Percentiles rank a stretch among this genome's conserved stretches.
Conservation (phyloP, 768 basidiomycete species). For the Psilocybe sp. region DNA sequence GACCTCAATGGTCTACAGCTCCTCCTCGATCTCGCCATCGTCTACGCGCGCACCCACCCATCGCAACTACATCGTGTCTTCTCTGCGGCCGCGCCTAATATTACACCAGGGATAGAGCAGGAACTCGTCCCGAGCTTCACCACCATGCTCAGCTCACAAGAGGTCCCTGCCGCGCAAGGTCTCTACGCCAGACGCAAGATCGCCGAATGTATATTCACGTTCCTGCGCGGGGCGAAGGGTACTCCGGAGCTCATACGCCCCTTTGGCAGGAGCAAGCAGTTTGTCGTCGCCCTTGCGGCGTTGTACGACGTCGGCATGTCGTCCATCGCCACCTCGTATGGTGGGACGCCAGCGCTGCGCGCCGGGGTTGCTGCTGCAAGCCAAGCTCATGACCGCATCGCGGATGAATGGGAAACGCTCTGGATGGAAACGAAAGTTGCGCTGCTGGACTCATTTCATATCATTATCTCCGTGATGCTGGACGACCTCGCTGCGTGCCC, state of each 20-base stretch:
- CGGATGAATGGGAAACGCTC: constrained; percentile 67
- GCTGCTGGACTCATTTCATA: constrained; percentile 67
- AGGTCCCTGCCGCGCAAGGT: constrained; percentile 38
- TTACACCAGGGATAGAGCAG: constrained; percentile 29
- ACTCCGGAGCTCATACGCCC: constrained; percentile 46
- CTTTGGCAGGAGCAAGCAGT: constrained; percentile 50
- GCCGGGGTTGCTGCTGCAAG: constrained; percentile 17
- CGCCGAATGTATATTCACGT: constrained; percentile 50
- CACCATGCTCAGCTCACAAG: constrained; percentile 37
- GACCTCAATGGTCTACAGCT: constrained; percentile 46
- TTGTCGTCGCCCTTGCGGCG: constrained; percentile 54
- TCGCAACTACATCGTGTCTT: constrained; percentile 46
- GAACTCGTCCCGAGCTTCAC: constrained; percentile 61
- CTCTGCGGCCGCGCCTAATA: constrained; percentile 31
- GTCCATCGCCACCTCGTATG: constrained; percentile 56
- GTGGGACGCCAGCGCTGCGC: constrained; percentile 41
- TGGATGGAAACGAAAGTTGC: constrained; percentile 75
- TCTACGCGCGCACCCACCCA: constrained; percentile 44
- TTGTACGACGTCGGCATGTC: constrained; percentile 61
- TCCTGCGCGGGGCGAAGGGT: constrained; percentile 45
- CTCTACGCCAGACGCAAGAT: constrained; percentile 67
- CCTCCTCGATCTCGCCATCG: constrained; percentile 62
- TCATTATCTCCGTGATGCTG: constrained; percentile 49
- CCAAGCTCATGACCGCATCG: constrained; percentile 28
- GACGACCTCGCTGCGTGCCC: constrained; percentile 39